phyloP scores from a whole-genome alignment of 2,329 filamentous ascomycete species.

The Aspergillus hiratsukae region DNA sequence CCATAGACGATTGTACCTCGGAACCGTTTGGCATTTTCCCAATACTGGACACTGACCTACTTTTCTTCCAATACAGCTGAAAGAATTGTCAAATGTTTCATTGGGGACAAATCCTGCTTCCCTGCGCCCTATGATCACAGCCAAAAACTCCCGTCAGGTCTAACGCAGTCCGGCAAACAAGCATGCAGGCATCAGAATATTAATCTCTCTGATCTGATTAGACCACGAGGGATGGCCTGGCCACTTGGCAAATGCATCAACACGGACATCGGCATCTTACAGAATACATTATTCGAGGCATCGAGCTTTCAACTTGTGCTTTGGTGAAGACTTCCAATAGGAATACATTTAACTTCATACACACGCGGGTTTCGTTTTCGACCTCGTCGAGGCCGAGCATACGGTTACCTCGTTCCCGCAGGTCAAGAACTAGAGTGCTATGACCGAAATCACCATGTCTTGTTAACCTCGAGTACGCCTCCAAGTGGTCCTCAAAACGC shows the following conservation, averaged over 20 bases:
- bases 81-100: no score
- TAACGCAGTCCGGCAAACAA: not conserved
- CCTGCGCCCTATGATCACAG: not conserved
- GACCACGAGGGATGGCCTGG: not conserved
- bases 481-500: not conserved
- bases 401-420: not conserved
- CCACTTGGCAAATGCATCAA: conserved; percentile 3
- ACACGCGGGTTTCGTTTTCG: not conserved
- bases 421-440: not conserved
- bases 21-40: not conserved
- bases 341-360: not conserved
- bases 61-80: not conserved
- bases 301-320: not conserved
- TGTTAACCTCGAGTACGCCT: no score
- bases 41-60: not conserved
- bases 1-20: not conserved
- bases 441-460: not conserved
- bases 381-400: not conserved
- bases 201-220: not conserved
- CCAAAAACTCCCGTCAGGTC: not conserved
- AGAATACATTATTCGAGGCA: not conserved
- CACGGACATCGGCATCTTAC: not conserved
- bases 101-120: not conserved
- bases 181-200: not conserved
- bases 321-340: not conserved